Evolutionary conservation across 2,329 filamentous ascomycete species (phyloP).

Genomic region (Neofusicoccum sp.): DNA sequence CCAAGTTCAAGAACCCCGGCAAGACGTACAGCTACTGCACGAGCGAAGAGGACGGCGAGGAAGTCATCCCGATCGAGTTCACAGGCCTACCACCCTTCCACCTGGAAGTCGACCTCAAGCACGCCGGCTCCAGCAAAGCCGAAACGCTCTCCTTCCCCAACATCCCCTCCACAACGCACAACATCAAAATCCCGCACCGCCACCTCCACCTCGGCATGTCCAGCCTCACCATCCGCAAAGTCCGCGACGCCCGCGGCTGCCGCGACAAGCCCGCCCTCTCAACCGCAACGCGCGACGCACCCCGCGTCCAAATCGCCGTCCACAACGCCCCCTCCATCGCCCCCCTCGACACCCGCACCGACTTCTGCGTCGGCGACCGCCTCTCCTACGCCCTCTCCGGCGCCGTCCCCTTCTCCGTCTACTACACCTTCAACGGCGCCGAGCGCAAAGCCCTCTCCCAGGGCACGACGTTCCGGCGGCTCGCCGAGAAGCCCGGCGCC

Average conservation of each 20-base stretch:
- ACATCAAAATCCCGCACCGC: slow-evolving; percentile 79
- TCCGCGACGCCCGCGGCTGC: slow-evolving; percentile 84
- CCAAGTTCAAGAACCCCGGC: slow-evolving; percentile 78
- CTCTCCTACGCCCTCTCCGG: slow-evolving; percentile 90
- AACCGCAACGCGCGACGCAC: slow-evolving; percentile 51
- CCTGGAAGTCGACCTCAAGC: slow-evolving; percentile 89
- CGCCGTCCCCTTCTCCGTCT: slow-evolving; percentile 86
- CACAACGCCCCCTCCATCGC: slow-evolving; percentile 92
- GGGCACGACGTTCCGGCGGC: slow-evolving; percentile 83
- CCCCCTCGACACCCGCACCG: slow-evolving; percentile 74
- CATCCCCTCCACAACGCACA: slow-evolving; percentile 71
- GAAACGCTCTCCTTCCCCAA: slow-evolving; percentile 80
- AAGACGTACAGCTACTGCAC: slow-evolving; percentile 96
- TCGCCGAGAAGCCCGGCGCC: slow-evolving; percentile 85
- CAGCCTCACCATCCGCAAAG: slow-evolving; percentile 81
- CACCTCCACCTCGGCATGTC: slow-evolving; percentile 87
- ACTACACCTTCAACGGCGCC: slow-evolving; percentile 81
- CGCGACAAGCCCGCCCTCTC: slow-evolving; percentile 67
- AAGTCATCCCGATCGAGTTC: slow-evolving; percentile 82
- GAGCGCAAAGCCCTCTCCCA: slow-evolving; percentile 75
- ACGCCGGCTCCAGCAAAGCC: slow-evolving; percentile 74
- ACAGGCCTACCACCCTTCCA: slow-evolving; percentile 84
- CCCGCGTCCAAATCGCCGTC: slow-evolving; percentile 84
- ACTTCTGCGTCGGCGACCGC: slow-evolving; percentile 95
- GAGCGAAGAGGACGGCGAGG: slow-evolving; percentile 75